Conservation (phyloP, 345 rosid species). For the Brassica carinata region DNA sequence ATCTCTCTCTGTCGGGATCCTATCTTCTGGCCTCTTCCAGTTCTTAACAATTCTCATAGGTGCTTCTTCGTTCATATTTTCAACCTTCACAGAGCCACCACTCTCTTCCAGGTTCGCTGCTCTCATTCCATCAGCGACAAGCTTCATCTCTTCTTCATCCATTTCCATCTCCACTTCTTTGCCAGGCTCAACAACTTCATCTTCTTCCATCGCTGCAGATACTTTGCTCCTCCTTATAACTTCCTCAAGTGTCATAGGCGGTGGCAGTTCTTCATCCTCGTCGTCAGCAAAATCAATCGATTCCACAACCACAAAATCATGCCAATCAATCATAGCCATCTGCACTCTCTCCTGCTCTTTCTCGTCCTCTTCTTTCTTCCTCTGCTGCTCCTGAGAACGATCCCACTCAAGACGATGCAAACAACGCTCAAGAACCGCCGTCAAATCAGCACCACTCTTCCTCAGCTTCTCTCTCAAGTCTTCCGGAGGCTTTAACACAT, state of each 20-base stretch:
- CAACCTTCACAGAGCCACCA: conserved; percentile 45
- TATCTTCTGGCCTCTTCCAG: conserved; percentile 96
- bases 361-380: conserved; percentile 87
- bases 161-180: conserved; percentile 94
- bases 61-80: conserved; percentile 56
- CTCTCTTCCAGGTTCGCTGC: conserved; percentile 66
- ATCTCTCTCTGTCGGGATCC: conserved; percentile 78
- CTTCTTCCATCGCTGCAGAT: conserved; percentile 65
- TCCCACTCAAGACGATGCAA: conserved; percentile 91
- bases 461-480: conserved; percentile 66
- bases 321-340: conserved; percentile 96
- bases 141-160: conserved; percentile 93
- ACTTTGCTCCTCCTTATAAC: conserved; percentile 80
- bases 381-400: conserved; percentile 76
- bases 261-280: conserved; percentile 82
- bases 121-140: conserved; percentile 87
- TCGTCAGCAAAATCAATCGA: conserved; percentile 86
- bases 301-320: conserved; percentile 87
- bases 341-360: conserved; percentile 82
- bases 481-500: conserved; percentile 78
- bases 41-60: conserved; percentile 92
- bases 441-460: conserved; percentile 63
- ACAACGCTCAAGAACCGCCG: conserved; percentile 77
- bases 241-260: conserved; percentile 88
- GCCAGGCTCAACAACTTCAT: conserved; percentile 73